A percentile compares a stretch with the other conserved stretches of the same genome.
Evolutionary conservation across 257 asterid genomes (phyloP).

Genomic region (Petunia secreta): DNA sequence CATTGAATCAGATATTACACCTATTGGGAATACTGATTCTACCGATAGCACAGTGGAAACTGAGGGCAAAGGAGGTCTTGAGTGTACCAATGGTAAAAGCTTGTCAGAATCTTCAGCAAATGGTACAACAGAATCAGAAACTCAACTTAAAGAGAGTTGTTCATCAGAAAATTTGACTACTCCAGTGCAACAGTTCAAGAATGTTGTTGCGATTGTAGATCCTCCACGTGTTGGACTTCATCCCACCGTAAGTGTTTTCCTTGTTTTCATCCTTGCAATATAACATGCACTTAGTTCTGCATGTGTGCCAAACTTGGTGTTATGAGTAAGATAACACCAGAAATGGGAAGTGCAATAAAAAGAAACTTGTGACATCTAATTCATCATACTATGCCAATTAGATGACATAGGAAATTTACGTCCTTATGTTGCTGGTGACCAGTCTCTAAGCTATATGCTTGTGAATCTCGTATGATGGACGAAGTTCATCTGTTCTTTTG

Average conservation of each 20-base stretch:
- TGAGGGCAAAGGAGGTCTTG: slow-evolving; percentile 41
- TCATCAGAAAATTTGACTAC: slow-evolving; percentile 38
- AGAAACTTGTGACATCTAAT: too few relatives aligned
- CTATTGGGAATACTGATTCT: slow-evolving; percentile 35
- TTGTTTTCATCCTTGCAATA: slow-evolving; percentile 18
- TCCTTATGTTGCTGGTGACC: slow-evolving; percentile 4
- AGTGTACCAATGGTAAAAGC: slow-evolving; percentile 40
- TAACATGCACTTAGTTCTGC: not conserved
- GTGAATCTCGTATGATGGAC: not conserved
- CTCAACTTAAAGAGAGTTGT: slow-evolving; percentile 38
- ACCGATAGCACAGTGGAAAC: slow-evolving; percentile 36
- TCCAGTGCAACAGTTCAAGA: slow-evolving; percentile 55
- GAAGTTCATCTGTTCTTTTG: not conserved
- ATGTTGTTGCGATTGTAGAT: slow-evolving; percentile 93
- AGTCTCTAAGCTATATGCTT: not conserved
- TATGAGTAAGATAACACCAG: too few relatives aligned
- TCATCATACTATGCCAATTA: too few relatives aligned
- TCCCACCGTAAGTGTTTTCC: slow-evolving; percentile 79
- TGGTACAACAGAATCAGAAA: slow-evolving; percentile 40
- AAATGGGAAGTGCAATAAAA: too few relatives aligned
- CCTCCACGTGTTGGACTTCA: slow-evolving; percentile 99
- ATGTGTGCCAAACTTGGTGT: not conserved
- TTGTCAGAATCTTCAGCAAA: slow-evolving; percentile 26
- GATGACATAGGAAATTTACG: not conserved
- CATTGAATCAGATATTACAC: slow-evolving; percentile 8